Base-by-base conservation (phyloP, 139 green algal species). In the Protoeuglena noctilucae region DNA sequence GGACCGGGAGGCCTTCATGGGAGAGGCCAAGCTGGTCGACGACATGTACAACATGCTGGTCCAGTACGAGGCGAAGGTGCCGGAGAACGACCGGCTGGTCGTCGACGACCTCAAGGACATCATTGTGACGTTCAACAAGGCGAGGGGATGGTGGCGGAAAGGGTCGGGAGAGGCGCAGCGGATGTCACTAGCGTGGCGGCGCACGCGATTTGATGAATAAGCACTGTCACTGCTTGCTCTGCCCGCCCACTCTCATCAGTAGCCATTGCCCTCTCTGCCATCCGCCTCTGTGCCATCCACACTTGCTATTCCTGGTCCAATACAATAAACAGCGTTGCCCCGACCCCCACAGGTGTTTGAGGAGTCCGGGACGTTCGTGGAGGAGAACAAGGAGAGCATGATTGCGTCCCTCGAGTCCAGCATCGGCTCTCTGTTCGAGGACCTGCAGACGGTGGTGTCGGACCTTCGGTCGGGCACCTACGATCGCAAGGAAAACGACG, bases 11-110 rank as follows among this genome's bases (percentile, higher is more conserved):
- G 3, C 24, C 28, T 43, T 72, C 7, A 46, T 60, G 40, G 53
- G 54, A 14, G 63, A 61, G 43, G 46, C 34, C 17, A 24, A 23
- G n/a, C 61, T 62, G 17, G 50, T 75, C 26, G 62, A 70, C 28
- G 67, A 75, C 21, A 70, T 75, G 67, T 75, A 71, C 57, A 40
- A 56, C 3, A 64, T 70, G 55, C 60, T 75, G 29, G 48, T 26
- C 25, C 23, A 56, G 27, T 70, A 65, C 51, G 67, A 66, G 39
- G 58, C 65, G 47, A 70, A 71, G 54, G 56, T 70, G 18, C 57
- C 62, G 24, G 53, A 54, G 9, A 28, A 34, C 19, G 67, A 75
- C 40, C n/a, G 56, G 34, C 62, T 71, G 29, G 23, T 58, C 28
- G 28, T 48, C 17, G 28, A 24, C 29, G 52, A 58, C 52, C 21